Conservation (phyloP, 2,329 filamentous ascomycete genomes). For the Ophiosphaerella korrae region DNA sequence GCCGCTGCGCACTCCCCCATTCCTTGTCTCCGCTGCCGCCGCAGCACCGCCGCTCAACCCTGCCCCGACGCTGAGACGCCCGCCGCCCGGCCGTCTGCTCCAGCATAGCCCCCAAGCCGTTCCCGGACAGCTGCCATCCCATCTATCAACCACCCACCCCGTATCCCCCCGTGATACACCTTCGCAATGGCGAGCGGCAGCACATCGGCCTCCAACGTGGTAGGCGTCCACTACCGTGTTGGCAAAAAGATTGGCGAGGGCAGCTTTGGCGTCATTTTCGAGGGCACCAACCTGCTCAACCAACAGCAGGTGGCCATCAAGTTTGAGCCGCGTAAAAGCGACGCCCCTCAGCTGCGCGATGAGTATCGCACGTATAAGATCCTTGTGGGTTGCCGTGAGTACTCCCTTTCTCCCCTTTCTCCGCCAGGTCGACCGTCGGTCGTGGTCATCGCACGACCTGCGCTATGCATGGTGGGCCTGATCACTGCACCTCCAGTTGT, state of each 20-base stretch:
- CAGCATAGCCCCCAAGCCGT: slow-evolving; percentile 33
- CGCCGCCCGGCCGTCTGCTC: slow-evolving; percentile 20
- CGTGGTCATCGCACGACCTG: neutral
- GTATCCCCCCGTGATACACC: slow-evolving; percentile 7
- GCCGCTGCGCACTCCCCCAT: slow-evolving; percentile 16
- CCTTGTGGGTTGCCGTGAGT: slow-evolving; percentile 97
- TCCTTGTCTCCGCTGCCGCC: slow-evolving; percentile 24
- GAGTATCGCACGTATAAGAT: slow-evolving; percentile 99
- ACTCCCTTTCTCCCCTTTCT: slow-evolving; percentile 18
- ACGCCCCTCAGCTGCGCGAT: slow-evolving; percentile 95
- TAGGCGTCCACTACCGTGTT: slow-evolving; percentile 97
- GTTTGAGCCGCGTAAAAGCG: slow-evolving; percentile 98
- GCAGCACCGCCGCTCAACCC: slow-evolving; percentile 23
- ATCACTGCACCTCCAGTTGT: neutral
- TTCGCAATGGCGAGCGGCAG: slow-evolving; percentile 80
- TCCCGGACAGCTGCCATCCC: slow-evolving; percentile 29
- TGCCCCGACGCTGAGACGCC: slow-evolving; percentile 8
- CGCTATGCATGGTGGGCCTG: neutral
- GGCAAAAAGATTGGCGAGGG: slow-evolving; percentile 99
- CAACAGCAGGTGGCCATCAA: slow-evolving; percentile 99
- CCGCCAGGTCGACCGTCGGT: slow-evolving; percentile 6
- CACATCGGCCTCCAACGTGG: slow-evolving; percentile 86
- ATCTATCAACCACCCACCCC: slow-evolving; percentile 12
- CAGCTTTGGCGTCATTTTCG: slow-evolving; percentile 97
- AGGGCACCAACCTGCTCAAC: slow-evolving; percentile 97